Evolutionary conservation across 169 alveolate species (phyloP), one percentile per base, ranked within the genome.

Genomic region (Babesia ovata): DNA sequence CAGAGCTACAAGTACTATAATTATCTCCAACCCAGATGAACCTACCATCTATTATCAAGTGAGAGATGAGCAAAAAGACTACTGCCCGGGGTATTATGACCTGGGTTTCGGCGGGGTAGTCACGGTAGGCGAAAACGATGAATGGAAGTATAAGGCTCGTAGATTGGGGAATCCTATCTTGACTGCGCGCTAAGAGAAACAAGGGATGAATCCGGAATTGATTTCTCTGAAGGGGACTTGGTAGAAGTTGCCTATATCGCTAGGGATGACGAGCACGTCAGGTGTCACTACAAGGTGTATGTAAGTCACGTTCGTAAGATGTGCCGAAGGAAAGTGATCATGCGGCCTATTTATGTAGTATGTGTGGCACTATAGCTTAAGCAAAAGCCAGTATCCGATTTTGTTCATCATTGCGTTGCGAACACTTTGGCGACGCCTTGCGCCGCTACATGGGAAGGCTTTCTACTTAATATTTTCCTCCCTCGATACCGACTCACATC

Each of bases 81-180:
- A 82, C 46, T 87, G 85, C 54, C 91, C 91, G 16, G 84, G 89
- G 29, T 87, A 87, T 62, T 83, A 78, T 42, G 79, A 79, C 54
- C 44, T 82, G 29, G 85, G 86, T 8, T 87, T 87, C 62, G 92
- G 92, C 10, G 92, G 92, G 4, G 91, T 87, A 29, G 76, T 87
- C 12, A 56, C 92, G 63, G 86, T 59, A 63, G 33, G 73, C 17
- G 33, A 46, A 7, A 1, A 6, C 26, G 2, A 42, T 46, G 1
- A 2, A 45, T 19, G 26, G 45, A 8, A 14, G 48, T n/a, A 63
- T 13, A 48, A 2, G n/a, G 48, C 6, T 11, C 42, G 54, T 24
- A 63, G 73, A 17, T 49, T 24, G 75, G 84, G 49, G 90, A 87
- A 75, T 29, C 53, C 21, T 83, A 52, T 59, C 66, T 84, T 17